Base-by-base conservation (phyloP, 345 rosid species). In the Eucalyptus erythrocorys region DNA sequence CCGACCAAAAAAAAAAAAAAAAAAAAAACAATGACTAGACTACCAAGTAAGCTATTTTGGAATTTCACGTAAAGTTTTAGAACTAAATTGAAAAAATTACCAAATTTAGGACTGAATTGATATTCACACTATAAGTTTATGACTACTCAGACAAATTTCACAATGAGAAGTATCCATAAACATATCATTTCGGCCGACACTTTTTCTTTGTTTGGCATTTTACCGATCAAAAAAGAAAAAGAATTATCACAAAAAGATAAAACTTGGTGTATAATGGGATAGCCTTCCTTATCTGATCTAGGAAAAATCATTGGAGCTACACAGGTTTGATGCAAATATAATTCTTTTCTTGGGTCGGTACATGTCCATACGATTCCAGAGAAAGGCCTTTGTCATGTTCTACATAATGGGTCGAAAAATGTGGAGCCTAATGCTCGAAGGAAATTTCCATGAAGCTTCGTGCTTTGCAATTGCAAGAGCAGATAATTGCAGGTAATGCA, bases 391-490 rank as follows among this genome's bases (percentile, higher is more conserved):
- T 40, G 84, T 76, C 84, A 42, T 12, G 47, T 76, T 76, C 84
- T 76, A 11, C 84, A 40, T 76, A 3, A 37, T 6, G 84, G 84
- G 84, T 55, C 87, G 53, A 24, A 19, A 27, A 42, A 24, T 13
- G 71, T 40, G 87, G 87, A 5, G 45, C 47, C 30, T 42, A 11
- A 76, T 22, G 47, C 85, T 17, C 26, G 3, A 11, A 34, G 43
- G 88, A 87, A 87, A 87, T 37, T 87, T 87, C 88, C 85, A 71
- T 24, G 88, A 87, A 87, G 61, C 85, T 87, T 87, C 88, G 45
- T 37, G 17, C 32, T 0, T 47, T 5, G 30, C 22, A 30, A 1
- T 49, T 19, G 81, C 66, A 13, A 37, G 45, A 71, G 81, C 45
- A 10, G 84, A 76, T 76, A 11, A 76, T 71, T 71, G 81, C 45